Conservation (phyloP, 1,284 basidiomycete genomes). For the Polyporus tsugae region DNA sequence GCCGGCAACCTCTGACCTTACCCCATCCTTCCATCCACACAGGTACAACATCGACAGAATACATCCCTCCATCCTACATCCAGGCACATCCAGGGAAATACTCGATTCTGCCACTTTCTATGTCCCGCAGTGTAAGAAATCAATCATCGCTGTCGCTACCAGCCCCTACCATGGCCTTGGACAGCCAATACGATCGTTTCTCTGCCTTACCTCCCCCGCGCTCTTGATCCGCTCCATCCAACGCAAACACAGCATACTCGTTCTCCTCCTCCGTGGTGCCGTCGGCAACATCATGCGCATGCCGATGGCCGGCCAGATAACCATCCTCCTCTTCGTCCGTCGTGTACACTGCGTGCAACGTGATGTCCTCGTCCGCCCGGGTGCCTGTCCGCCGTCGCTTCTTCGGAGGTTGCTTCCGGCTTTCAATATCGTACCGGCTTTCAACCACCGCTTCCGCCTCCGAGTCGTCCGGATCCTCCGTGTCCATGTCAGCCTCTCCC, state of each 20-base stretch:
- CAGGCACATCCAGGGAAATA: background rate
- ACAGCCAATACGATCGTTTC: constrained; percentile 54
- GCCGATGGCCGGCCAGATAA: constrained; percentile 27
- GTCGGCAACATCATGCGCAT: constrained; percentile 32
- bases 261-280: constrained; percentile 42
- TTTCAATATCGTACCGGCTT: constrained; percentile 62
- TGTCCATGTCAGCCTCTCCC: constrained; percentile 52
- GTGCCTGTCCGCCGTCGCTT: constrained; percentile 52
- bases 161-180: constrained; percentile 44
- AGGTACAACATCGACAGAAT: constrained; percentile 12
- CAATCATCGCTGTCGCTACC: constrained; percentile 26
- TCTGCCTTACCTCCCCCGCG: constrained; percentile 32
- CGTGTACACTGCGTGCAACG: constrained; percentile 53
- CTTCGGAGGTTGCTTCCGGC: constrained; percentile 48
- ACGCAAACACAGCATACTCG: constrained; percentile 41
- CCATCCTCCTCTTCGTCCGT: constrained; percentile 53
- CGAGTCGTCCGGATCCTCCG: constrained; percentile 38
- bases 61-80: background rate
- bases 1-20: background rate
- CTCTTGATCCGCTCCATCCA: constrained; percentile 26
- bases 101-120: background rate
- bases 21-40: background rate
- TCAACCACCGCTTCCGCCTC: constrained; percentile 50
- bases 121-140: constrained; percentile 12
- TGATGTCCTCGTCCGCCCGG: constrained; percentile 45